These are phyloP conservation scores for Citrus cavaleriei DNA, from an alignment of 345 rosid genomes.

Conservation along the genomic window DNA sequence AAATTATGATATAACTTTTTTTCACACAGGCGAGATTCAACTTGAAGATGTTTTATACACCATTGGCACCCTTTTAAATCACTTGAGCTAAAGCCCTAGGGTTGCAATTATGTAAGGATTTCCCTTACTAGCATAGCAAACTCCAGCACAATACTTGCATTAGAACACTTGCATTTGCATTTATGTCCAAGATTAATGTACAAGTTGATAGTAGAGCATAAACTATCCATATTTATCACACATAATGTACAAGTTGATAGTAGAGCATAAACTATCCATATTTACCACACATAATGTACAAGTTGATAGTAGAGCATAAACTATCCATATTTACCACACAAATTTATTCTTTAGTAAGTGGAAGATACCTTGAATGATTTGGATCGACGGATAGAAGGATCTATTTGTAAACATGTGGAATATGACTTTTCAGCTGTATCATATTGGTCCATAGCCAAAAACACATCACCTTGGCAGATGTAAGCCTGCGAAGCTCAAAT, in stretches of 20 bases:
- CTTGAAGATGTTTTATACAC: neutral
- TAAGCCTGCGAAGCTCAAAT: slow-evolving; percentile 41
- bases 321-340: neutral
- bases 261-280: too few relatives aligned
- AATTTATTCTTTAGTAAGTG: neutral
- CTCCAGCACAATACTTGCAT: neutral
- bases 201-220: neutral
- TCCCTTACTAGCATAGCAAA: neutral
- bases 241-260: neutral
- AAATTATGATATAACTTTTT: neutral
- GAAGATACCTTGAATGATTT: slow-evolving; percentile 67
- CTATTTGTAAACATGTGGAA: slow-evolving; percentile 50
- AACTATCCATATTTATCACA: neutral
- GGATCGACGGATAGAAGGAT: slow-evolving; percentile 69
- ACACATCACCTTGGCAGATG: slow-evolving; percentile 77
- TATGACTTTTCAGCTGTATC: slow-evolving; percentile 69
- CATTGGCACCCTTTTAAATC: neutral
- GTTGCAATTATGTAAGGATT: neutral
- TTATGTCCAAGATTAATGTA: neutral
- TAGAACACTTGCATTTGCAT: neutral
- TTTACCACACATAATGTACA: too few relatives aligned
- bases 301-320: neutral
- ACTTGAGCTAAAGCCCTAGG: neutral
- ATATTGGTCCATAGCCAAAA: slow-evolving; percentile 55
- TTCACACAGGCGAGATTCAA: neutral